Base-by-base conservation (phyloP, 805 yeast species). In the Cyberlindnera bimundalis region DNA sequence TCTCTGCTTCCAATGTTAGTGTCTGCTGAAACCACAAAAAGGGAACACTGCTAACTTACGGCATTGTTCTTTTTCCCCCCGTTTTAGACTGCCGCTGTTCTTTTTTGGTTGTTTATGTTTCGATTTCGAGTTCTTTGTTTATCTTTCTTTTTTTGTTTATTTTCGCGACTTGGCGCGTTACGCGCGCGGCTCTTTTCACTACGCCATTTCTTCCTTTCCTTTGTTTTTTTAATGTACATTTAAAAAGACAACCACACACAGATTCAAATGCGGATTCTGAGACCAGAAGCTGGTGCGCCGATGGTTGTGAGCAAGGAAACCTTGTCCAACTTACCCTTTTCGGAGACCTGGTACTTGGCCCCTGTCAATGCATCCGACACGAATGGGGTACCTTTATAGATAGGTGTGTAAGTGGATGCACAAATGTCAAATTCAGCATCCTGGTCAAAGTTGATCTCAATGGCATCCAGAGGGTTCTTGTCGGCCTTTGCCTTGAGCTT, bases 231-330 rank as follows among this genome's bases (percentile, higher is more conserved):
- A 35, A 18, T 35, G 26, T 35, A 35, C 38, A 35, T 33, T 33
- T 14, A 17, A 33, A 18, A 7, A 21, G 10, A 14, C 11, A 10
- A 5, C 27, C 5, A 29, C 18, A 25, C 13, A 15, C 21, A 23
- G 13, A 29, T 18, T 18, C 28, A 30, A 20, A 53, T 43, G 41
- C 56, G 65, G 20, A 68, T 60, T 60, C 95, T 79, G 56, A 91
- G 73, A 17, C 98, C 98, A 11, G 96, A 83, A 10, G 96, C 93
- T 15, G 93, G 86, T 13, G 91, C 88, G 15, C 99, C 99, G 49
- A 93, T 79, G 39, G 73, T 68, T 4, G 96, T 83, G 46, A 95
- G 70, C 37, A 72, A 62, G 2, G 97, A 84, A 47, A 93, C 79
- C 36, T 66, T 67, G 66, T 96, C 91, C 27, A 87, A 56, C 53